phyloP scores from a whole-genome alignment of 352 stramenopile genomes.

The Phytophthora constricta region DNA sequence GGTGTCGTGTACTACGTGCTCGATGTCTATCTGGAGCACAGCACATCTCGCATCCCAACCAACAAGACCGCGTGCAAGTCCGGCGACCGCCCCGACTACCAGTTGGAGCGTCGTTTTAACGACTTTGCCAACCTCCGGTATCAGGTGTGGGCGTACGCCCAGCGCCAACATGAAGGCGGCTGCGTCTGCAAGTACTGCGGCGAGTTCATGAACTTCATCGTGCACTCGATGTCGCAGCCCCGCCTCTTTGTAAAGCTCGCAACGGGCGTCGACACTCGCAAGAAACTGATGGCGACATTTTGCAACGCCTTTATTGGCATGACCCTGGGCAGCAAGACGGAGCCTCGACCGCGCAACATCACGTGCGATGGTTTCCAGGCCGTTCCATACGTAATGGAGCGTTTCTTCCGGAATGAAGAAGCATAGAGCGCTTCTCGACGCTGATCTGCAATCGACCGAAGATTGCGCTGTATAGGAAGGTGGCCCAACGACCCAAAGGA shows the following conservation, averaged over 20 bases:
- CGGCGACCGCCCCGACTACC: constrained; percentile 44
- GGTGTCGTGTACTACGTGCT: constrained; percentile 60
- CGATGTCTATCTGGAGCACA: constrained; percentile 65
- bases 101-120: constrained; percentile 57
- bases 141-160: constrained; percentile 54
- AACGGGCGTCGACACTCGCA: constrained; percentile 43
- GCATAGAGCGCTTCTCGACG: not conserved
- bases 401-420: constrained; percentile 47
- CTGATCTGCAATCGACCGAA: constrained; percentile 42
- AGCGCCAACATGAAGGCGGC: constrained; percentile 42
- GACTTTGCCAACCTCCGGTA: constrained; percentile 62
- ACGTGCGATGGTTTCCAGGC: constrained; percentile 47
- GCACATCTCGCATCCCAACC: constrained; percentile 64
- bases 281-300: constrained; percentile 55
- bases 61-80: constrained; percentile 43
- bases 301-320: constrained; percentile 57
- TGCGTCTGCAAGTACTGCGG: constrained; percentile 54
- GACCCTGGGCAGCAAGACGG: constrained; percentile 42
- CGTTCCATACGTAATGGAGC: constrained; percentile 52
- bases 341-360: constrained; percentile 32
- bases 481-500: not conserved
- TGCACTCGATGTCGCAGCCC: constrained; percentile 59
- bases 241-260: constrained; percentile 52
- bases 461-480: constrained; percentile 26
- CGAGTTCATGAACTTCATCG: constrained; percentile 59